phyloP scores from a whole-genome alignment of 345 rosid species.

The Salix udensis region DNA sequence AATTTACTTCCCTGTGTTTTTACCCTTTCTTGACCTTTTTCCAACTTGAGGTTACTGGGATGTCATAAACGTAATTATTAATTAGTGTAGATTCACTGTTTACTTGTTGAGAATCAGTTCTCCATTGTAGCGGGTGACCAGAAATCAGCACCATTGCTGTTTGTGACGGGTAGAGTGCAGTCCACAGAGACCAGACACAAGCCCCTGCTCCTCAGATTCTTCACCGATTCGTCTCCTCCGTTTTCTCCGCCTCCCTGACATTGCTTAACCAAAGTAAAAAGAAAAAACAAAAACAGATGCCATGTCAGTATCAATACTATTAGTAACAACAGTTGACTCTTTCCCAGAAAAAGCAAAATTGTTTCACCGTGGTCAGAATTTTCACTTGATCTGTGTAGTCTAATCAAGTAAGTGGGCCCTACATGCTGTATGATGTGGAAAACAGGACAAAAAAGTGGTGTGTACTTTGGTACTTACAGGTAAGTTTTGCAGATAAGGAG shows the following conservation, averaged over 20 bases:
- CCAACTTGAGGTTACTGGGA: neutral
- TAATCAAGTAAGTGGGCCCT: neutral
- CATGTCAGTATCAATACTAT: neutral
- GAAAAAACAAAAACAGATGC: neutral
- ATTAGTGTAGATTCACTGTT: neutral
- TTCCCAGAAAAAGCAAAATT: neutral
- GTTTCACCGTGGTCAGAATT: neutral
- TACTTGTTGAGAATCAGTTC: constrained; percentile 11
- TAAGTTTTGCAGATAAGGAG: constrained; percentile 65
- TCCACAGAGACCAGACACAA: constrained; percentile 74
- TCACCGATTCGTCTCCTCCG: constrained; percentile 28
- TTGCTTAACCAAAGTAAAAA: neutral
- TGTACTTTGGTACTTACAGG: constrained; percentile 26
- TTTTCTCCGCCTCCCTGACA: constrained; percentile 40
- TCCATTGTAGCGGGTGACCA: constrained; percentile 72
- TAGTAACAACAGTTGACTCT: neutral
- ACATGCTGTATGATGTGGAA: neutral
- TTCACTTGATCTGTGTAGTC: neutral
- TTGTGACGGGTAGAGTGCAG: constrained; percentile 55
- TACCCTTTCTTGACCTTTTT: neutral
- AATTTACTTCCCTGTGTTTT: neutral
- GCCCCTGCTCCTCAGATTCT: constrained; percentile 72
- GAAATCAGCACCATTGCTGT: constrained; percentile 76
- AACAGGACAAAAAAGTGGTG: neutral
- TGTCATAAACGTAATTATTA: neutral